Percentiles rank a stretch among this genome's conserved stretches.
Conservation (phyloP, 2,329 filamentous ascomycete species). For the Penicillium sumatraense region DNA sequence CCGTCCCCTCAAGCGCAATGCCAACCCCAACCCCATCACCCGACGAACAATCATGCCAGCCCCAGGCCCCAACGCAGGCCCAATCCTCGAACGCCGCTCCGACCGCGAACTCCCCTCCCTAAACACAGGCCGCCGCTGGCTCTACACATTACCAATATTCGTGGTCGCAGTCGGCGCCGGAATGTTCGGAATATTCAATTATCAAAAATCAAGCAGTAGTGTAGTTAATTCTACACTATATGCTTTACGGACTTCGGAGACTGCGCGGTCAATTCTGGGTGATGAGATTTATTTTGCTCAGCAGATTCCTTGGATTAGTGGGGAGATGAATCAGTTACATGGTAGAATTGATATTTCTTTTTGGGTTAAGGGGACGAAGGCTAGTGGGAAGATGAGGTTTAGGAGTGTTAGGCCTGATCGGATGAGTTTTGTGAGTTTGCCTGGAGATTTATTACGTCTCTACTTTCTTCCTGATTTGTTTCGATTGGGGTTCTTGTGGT, state of each 20-base stretch:
- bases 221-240: slow-evolving; percentile 89
- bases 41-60: slow-evolving; percentile 55
- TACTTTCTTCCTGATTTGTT: neutral
- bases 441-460: neutral
- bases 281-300: slow-evolving; percentile 83
- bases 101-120: slow-evolving; percentile 58
- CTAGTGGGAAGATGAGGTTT: slow-evolving; percentile 77
- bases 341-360: slow-evolving; percentile 88
- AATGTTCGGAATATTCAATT: slow-evolving; percentile 94
- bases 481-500: neutral
- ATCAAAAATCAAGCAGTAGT: slow-evolving; percentile 90
- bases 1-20: slow-evolving; percentile 9
- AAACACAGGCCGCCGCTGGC: slow-evolving; percentile 62
- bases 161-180: slow-evolving; percentile 69
- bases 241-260: slow-evolving; percentile 78
- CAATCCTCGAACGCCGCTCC: slow-evolving; percentile 56
- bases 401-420: slow-evolving; percentile 71
- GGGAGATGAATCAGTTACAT: slow-evolving; percentile 91
- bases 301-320: slow-evolving; percentile 81
- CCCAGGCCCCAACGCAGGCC: slow-evolving; percentile 55
- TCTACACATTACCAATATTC: slow-evolving; percentile 80
- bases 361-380: slow-evolving; percentile 78
- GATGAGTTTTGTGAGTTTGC: slow-evolving; percentile 59
- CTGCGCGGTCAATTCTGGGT: slow-evolving; percentile 77
- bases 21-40: slow-evolving; percentile 15